Evolutionary conservation across 2,329 filamentous ascomycete species (phyloP).

Genomic region (Harringtonia lauricola): DNA sequence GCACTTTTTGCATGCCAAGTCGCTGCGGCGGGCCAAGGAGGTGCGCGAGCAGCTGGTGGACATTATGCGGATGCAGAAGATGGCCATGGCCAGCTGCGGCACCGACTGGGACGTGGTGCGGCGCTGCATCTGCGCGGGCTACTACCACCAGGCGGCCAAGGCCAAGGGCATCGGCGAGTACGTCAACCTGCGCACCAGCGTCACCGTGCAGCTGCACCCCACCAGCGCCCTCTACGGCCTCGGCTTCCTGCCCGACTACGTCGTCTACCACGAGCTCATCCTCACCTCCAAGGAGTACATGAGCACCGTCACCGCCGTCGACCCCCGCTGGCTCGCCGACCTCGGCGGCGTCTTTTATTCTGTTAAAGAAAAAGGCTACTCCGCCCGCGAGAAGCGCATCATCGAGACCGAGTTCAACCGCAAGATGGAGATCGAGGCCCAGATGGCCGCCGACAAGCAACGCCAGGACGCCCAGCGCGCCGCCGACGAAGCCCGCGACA

Average conservation of each 20-base stretch:
- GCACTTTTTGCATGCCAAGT: slow-evolving; percentile 94
- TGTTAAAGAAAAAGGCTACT: slow-evolving; percentile 95
- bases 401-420: slow-evolving; percentile 87
- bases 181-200: slow-evolving; percentile 88
- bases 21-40: slow-evolving; percentile 80
- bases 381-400: slow-evolving; percentile 70
- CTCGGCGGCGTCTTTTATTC: slow-evolving; percentile 95
- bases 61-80: slow-evolving; percentile 90
- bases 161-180: slow-evolving; percentile 97
- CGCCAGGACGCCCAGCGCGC: slow-evolving; percentile 46
- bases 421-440: slow-evolving; percentile 83
- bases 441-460: slow-evolving; percentile 81
- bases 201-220: slow-evolving; percentile 88
- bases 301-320: slow-evolving; percentile 90
- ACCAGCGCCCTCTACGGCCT: slow-evolving; percentile 87
- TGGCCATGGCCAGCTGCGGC: slow-evolving; percentile 77
- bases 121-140: slow-evolving; percentile 93
- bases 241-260: slow-evolving; percentile 90
- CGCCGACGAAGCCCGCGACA: slow-evolving; percentile 36
- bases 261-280: slow-evolving; percentile 96
- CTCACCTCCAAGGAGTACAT: slow-evolving; percentile 97
- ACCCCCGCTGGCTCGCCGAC: slow-evolving; percentile 95
- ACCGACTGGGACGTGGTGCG: slow-evolving; percentile 96
- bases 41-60: slow-evolving; percentile 88
- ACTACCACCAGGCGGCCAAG: slow-evolving; percentile 95